Base-by-base conservation (phyloP, 768 basidiomycete species). In the Suillus fuscotomentosus region DNA sequence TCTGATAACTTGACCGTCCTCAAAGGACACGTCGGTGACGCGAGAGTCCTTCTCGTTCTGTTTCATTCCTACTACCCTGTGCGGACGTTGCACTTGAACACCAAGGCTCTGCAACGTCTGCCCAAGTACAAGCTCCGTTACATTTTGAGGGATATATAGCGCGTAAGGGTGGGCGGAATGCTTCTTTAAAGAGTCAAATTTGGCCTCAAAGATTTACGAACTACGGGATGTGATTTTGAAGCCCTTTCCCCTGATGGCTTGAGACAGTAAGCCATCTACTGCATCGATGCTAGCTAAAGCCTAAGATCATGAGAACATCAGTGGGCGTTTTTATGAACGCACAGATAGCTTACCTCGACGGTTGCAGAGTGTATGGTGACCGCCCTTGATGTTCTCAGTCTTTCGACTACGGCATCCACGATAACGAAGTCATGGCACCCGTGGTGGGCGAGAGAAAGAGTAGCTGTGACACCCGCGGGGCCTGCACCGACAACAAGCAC, bases 401-500 rank as follows among this genome's bases (percentile, higher is more conserved):
- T 74, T 42, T 72, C 48, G 38, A 55, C 53, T 3, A 65, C 42
- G 27, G 70, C 73, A 59, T 84, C 82, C 17, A 83, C 80, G 11
- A 82, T 72, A 17, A 77, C 63, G 73, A 83, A 59, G 4, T 56
- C 55, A 39, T 38, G 22, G 31, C 14, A 56, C 14, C 2, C 3
- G 13, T 83, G 77, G 14, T 79, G 73, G 11, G 74, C 69, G 9
- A 86, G 79, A n/a, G 83, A 79, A 22, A 84, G 68, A 24, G 84
- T 83, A 50, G 77, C 71, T 0, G 81, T 75, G 59, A 85, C 78
- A 6, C 85, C 84, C 0, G 77, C 69, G 27, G 84, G 84, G 22
- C 84, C 84, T 24, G 82, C 82, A 34, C 83, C 84, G 13, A 86
- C 80, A 34, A 86, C 76, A 56, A 85, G 79, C 36, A 85, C 71